These are phyloP conservation scores for Sporothrix sp. DNA, from an alignment of 2,329 filamentous ascomycete species.

Conservation along the genomic window DNA sequence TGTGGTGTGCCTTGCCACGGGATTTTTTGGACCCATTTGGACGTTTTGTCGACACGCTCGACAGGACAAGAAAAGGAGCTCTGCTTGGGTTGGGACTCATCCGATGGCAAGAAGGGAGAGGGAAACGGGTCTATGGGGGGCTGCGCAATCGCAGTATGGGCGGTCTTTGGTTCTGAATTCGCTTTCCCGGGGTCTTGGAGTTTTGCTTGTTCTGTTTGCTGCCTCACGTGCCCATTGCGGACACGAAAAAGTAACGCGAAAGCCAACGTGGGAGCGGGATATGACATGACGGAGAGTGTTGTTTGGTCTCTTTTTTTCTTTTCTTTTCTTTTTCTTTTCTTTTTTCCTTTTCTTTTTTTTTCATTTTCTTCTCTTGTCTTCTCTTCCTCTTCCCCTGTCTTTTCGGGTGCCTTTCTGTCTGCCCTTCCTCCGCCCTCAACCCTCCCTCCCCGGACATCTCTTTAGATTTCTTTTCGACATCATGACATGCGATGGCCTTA, in stretches of 20 bases:
- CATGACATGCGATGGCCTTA: slow-evolving; percentile 20
- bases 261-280: slow-evolving; percentile 7
- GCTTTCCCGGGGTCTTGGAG: slow-evolving; percentile 1
- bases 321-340: background rate
- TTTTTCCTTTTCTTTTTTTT: background rate
- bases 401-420: background rate
- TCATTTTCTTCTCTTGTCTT: background rate
- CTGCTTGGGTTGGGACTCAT: background rate
- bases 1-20: background rate
- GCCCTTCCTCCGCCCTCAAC: background rate
- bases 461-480: slow-evolving; percentile 21
- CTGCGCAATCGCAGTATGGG: background rate
- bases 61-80: background rate
- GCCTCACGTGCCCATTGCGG: background rate
- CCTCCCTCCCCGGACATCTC: background rate
- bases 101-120: background rate
- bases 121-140: background rate
- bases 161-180: background rate
- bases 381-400: background rate
- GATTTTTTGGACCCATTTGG: background rate
- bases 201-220: slow-evolving; percentile 3
- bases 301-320: background rate
- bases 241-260: slow-evolving; percentile 3
- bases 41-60: too few relatives aligned
- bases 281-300: slow-evolving; percentile 4